phyloP scores from a whole-genome alignment of 352 stramenopile genomes.

The Globisporangium apiculatum region DNA sequence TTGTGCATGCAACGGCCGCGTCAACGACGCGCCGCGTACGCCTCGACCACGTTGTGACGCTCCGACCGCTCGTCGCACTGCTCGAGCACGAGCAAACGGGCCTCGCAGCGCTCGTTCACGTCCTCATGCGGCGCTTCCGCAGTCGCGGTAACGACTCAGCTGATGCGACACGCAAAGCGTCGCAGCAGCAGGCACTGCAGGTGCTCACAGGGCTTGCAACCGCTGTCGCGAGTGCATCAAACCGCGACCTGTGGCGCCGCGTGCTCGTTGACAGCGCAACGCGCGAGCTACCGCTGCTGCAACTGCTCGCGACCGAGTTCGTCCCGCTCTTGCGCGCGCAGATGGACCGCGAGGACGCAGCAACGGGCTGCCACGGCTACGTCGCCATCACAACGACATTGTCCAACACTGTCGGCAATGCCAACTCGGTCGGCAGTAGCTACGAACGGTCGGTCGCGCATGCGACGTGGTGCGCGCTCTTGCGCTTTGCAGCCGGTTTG shows the following conservation, averaged over 20 bases:
- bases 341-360: constrained; percentile 30
- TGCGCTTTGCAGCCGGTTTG: constrained; percentile 37
- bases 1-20: constrained; percentile 13
- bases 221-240: constrained; percentile 47
- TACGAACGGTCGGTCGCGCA: constrained; percentile 36
- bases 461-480: constrained; percentile 50
- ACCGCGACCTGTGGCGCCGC: constrained; percentile 40
- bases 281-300: constrained; percentile 25
- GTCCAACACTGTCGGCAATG: neutral
- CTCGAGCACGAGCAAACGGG: constrained; percentile 49
- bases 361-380: constrained; percentile 32
- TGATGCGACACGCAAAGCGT: constrained; percentile 1
- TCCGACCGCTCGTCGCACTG: constrained; percentile 35
- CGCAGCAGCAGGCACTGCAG: constrained; percentile 33
- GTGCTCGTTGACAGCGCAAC: constrained; percentile 28
- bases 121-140: constrained; percentile 45
- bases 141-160: too few relatives aligned
- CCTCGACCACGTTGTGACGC: constrained; percentile 26
- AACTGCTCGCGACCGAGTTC: constrained; percentile 41
- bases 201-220: constrained; percentile 38
- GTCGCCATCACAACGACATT: neutral
- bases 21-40: constrained; percentile 20
- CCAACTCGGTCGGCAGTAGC: neutral
- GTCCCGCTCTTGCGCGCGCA: constrained; percentile 31
- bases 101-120: constrained; percentile 39